Percentiles rank a stretch among this genome's conserved stretches.
These are phyloP conservation scores for Psilocybe tampanensis DNA, from an alignment of 768 basidiomycete genomes.

Conservation along the genomic window DNA sequence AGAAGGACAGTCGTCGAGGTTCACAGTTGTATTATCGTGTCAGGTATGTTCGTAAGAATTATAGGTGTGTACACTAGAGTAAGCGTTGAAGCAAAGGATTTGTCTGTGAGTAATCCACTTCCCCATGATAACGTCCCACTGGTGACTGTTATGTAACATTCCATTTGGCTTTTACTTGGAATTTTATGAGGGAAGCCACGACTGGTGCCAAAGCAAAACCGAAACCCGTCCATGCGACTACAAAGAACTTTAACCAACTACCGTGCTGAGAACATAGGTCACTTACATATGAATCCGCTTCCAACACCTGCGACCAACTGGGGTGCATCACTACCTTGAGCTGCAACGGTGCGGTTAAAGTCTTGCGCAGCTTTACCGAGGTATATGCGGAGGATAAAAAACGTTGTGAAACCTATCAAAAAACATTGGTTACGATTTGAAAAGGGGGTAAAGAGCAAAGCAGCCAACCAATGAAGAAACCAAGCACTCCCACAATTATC, in stretches of 20 bases:
- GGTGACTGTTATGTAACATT: too few species aligned
- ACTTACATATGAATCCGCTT: slow-evolving; percentile 78
- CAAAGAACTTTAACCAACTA: neutral
- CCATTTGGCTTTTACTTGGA: too few species aligned
- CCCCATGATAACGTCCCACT: too few species aligned
- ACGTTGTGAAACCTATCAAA: slow-evolving; percentile 66
- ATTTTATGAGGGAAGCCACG: slow-evolving; percentile 65
- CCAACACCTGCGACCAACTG: slow-evolving; percentile 62
- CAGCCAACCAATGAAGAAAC: slow-evolving; percentile 68
- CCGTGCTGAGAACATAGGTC: neutral
- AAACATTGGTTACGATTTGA: neutral
- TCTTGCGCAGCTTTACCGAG: slow-evolving; percentile 79
- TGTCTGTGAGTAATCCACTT: too few species aligned
- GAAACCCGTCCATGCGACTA: slow-evolving; percentile 82
- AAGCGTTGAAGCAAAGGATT: too few species aligned
- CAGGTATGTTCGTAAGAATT: too few species aligned
- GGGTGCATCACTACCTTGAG: slow-evolving; percentile 55
- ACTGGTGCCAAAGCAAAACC: slow-evolving; percentile 75
- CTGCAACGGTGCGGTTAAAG: slow-evolving; percentile 66
- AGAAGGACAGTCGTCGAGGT: too few species aligned
- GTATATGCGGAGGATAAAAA: slow-evolving; percentile 78
- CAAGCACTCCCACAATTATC: slow-evolving; percentile 56
- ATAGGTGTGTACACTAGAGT: too few species aligned
- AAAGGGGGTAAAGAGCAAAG: neutral
- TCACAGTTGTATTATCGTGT: too few species aligned